Evolutionary conservation across 2,329 filamentous ascomycete species (phyloP).

Genomic region (Colletotrichum sp.): DNA sequence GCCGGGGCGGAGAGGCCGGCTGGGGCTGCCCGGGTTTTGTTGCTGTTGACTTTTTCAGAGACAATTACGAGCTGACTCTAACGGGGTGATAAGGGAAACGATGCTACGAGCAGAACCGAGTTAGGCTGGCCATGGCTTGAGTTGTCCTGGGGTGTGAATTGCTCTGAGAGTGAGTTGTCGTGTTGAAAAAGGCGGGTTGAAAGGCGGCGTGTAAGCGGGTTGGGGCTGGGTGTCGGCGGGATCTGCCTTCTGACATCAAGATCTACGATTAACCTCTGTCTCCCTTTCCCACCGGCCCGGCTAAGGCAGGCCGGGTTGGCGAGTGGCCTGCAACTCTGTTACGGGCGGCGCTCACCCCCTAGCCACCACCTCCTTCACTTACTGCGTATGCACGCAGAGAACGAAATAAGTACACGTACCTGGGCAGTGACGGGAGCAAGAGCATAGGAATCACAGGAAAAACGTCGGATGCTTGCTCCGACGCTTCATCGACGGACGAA

Average conservation of each 20-base stretch:
- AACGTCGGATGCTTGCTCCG: conserved; percentile 9
- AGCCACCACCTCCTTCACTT: background rate
- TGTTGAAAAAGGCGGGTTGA: background rate
- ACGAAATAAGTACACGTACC: background rate
- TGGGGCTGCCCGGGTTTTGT: background rate
- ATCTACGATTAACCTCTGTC: background rate
- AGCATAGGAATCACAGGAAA: background rate
- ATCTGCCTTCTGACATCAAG: background rate
- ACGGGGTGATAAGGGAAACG: background rate
- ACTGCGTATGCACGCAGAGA: background rate
- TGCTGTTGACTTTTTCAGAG: background rate
- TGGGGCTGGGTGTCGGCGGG: background rate
- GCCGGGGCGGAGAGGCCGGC: conserved; percentile 6
- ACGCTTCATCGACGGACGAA: background rate
- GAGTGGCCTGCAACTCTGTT: background rate
- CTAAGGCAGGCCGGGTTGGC: background rate
- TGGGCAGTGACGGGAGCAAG: background rate
- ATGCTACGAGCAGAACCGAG: background rate
- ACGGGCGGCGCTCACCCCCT: background rate
- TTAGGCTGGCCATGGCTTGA: background rate
- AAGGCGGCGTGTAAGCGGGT: background rate
- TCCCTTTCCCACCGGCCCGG: conserved; percentile 4
- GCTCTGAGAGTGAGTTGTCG: background rate
- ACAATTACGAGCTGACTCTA: background rate
- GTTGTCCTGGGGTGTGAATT: background rate